Base-by-base conservation (phyloP, 345 rosid genomes). In the Populus pruinosa region DNA sequence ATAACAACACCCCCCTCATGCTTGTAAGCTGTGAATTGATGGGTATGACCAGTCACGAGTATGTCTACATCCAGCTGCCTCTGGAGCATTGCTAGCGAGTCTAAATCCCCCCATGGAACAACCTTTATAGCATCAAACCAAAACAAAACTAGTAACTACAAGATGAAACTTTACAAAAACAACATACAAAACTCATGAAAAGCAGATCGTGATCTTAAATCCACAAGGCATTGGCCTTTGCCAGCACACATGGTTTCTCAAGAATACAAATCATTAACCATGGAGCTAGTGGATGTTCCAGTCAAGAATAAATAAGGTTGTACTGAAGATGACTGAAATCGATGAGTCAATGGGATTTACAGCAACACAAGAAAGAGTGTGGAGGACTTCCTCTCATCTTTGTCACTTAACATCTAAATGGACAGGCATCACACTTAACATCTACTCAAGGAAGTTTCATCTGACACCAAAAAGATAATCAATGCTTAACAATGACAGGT, bases 21-120 rank as follows among this genome's bases (percentile, higher is more conserved):
- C 74, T 95, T 95, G 89, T 95, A 93, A 44, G 98, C 99, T 36
- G 91, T 95, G 84, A 95, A 95, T 86, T 95, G 99, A 83, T 95
- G 98, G 31, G 98, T 95, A 80, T 92, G 97, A 71, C 99, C 99
- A 0, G 98, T 95, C 69, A 95, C 93, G 23, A 93, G 96, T 62
- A 93, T 95, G 87, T 95, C 99, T 3, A 95, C 99, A 33, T 91
- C 98, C 75, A 95, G 89, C 80, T 93, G 97, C 77, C 99, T 89
- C 82, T 95, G 99, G 23, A 95, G 90, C 99, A 95, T 93, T 43
- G 98, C 94, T 61, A 95, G 87, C 4, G 97, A 93, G 66, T 95
- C 99, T 69, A 95, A 82, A 86, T 95, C 98, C 55, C 99, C 99
- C 98, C 99, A 95, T 11, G 99, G 98, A 83, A 93, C 82, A 56